phyloP scores from a whole-genome alignment of 345 rosid genomes.

The Clarkia xantiana region DNA sequence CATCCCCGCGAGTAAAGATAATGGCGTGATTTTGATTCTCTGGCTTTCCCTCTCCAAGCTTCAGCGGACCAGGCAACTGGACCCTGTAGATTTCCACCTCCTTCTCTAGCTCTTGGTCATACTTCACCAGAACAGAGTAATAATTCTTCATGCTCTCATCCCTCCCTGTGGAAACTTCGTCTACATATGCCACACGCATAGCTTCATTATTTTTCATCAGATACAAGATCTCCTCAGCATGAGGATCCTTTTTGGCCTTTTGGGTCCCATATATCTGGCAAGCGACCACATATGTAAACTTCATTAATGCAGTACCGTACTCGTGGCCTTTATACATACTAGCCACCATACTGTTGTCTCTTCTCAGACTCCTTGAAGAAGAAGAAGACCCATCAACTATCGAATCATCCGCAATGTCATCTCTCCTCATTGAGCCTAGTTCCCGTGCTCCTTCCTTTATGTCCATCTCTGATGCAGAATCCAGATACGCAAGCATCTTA shows the following conservation, averaged over 20 bases:
- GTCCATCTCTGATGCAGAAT: constrained; percentile 95
- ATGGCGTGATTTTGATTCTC: constrained; percentile 97
- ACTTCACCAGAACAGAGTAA: constrained; percentile 92
- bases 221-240: constrained; percentile 68
- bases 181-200: constrained; percentile 89
- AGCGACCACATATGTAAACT: constrained; percentile 83
- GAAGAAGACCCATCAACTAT: constrained; percentile 31
- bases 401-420: constrained; percentile 23
- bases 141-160: constrained; percentile 54
- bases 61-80: constrained; percentile 85
- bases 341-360: constrained; percentile 46
- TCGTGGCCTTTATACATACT: constrained; percentile 67
- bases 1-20: constrained; percentile 95
- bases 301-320: constrained; percentile 87
- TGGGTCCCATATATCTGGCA: constrained; percentile 93
- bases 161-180: constrained; percentile 55
- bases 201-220: constrained; percentile 87
- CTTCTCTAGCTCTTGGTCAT: constrained; percentile 53
- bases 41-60: constrained; percentile 97
- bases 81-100: constrained; percentile 94
- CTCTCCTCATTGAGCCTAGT: constrained; percentile 60
- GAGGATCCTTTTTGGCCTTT: constrained; percentile 79
- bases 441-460: constrained; percentile 61
- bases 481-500: constrained; percentile 87
- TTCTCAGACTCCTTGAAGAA: constrained; percentile 46